Percentiles rank a stretch among this genome's conserved stretches.
Conservation (phyloP, 1,284 basidiomycete species). For the Amylostereum chailletii region DNA sequence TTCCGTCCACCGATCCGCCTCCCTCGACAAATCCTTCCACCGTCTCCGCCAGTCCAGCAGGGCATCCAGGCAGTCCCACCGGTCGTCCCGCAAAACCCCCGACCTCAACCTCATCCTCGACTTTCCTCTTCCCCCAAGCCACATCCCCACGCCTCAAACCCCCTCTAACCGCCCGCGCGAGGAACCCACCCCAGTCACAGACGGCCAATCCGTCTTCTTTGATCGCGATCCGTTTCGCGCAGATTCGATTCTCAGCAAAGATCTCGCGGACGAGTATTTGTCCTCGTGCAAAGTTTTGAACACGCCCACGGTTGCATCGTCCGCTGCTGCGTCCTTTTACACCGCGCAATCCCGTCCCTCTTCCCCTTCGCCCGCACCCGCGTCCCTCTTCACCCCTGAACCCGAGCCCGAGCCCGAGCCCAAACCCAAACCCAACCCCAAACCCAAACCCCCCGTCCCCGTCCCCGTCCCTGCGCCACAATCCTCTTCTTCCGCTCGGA, state of each 20-base stretch:
- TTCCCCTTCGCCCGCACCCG: not conserved
- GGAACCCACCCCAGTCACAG: constrained; percentile 10
- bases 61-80: constrained; percentile 11
- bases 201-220: constrained; percentile 25
- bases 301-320: constrained; percentile 1
- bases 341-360: constrained; percentile 10
- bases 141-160: constrained; percentile 24
- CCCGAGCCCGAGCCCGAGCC: not conserved
- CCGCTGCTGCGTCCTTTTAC: constrained; percentile 13
- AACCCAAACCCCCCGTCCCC: constrained; percentile 1
- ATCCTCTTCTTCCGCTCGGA: not conserved
- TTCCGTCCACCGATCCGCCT: not conserved
- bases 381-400: not conserved
- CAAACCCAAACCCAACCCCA: not conserved
- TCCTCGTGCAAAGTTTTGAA: constrained; percentile 4
- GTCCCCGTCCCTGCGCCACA: constrained; percentile 1
- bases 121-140: constrained; percentile 23
- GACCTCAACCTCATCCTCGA: constrained; percentile 13
- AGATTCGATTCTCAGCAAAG: constrained; percentile 8
- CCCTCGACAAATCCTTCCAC: constrained; percentile 2
- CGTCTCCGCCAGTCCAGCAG: constrained; percentile 11
- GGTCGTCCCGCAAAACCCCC: constrained; percentile 3
- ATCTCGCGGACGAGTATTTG: constrained; percentile 4
- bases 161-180: constrained; percentile 7
- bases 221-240: constrained; percentile 26